Conservation (phyloP, 345 rosid species). For the Lepidium aucheri region DNA sequence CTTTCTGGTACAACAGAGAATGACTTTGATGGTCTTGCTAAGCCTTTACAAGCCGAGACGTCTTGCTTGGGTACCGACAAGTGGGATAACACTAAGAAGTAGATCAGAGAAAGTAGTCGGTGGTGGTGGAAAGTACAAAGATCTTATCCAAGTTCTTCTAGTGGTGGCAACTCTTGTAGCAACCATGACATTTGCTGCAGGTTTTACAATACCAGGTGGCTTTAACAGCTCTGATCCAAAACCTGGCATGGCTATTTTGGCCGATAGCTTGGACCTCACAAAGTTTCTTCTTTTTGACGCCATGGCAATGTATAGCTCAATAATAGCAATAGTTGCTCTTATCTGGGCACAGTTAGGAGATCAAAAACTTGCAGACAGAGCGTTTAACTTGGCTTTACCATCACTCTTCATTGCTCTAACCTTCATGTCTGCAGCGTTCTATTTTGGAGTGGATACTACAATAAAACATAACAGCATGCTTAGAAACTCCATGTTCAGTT, state of each 20-base stretch:
- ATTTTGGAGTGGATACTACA: not conserved
- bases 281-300: not conserved
- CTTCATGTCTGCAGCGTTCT: not conserved
- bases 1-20: no score
- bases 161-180: not conserved
- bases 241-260: not conserved
- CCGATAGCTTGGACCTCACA: not conserved
- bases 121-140: not conserved
- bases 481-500: no score
- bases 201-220: slow-evolving; percentile 6
- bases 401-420: not conserved
- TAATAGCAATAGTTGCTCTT: not conserved
- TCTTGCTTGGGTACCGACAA: no score
- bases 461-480: no score
- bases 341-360: slow-evolving; percentile 2
- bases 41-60: no score
- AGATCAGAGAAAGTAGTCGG: no score
- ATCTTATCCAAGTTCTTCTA: not conserved
- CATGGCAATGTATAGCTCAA: not conserved
- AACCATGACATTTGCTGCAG: not conserved
- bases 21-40: no score
- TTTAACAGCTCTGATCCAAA: not conserved
- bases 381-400: not conserved
- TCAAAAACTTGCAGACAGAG: not conserved
- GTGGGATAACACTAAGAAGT: no score